These are phyloP conservation scores for Bassia scoparia DNA, from an alignment of 148 eudicot genomes.

Conservation along the genomic window DNA sequence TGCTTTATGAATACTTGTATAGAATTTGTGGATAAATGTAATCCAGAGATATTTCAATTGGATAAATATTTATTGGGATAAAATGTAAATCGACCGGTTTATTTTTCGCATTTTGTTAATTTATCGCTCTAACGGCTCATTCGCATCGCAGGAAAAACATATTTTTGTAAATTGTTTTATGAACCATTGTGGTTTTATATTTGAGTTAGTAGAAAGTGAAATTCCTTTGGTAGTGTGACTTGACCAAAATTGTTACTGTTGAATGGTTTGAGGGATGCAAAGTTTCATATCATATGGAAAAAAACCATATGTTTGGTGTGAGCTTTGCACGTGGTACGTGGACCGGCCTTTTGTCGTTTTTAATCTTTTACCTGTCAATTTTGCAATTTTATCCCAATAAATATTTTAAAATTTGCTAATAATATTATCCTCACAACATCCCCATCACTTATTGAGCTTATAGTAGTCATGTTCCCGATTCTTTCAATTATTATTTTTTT, in stretches of 20 bases:
- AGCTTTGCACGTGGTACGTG: slow-evolving; percentile 71
- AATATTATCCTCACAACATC: slow-evolving; percentile 29
- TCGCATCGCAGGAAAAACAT: too few relatives aligned
- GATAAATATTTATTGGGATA: too few relatives aligned
- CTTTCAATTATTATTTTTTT: slow-evolving; percentile 14
- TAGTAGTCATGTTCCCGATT: slow-evolving; percentile 24
- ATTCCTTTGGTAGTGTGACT: slow-evolving; percentile 11
- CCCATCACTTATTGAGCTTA: too few relatives aligned
- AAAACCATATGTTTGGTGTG: slow-evolving; percentile 22
- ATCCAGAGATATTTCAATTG: too few relatives aligned
- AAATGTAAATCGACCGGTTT: too few relatives aligned
- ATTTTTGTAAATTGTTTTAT: too few relatives aligned
- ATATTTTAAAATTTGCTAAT: background rate
- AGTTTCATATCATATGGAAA: slow-evolving; percentile 10
- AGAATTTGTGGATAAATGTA: too few relatives aligned
- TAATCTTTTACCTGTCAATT: slow-evolving; percentile 43
- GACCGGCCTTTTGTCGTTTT: slow-evolving; percentile 50
- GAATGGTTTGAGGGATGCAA: slow-evolving; percentile 14
- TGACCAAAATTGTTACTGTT: slow-evolving; percentile 8
- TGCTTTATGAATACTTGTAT: too few relatives aligned
- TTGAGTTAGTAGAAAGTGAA: too few relatives aligned
- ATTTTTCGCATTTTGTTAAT: too few relatives aligned
- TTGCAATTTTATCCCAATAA: slow-evolving; percentile 2
- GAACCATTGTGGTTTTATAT: too few relatives aligned
- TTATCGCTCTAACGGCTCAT: too few relatives aligned